phyloP scores from a whole-genome alignment of 352 stramenopile genomes.

The Globisporangium cederbergense region DNA sequence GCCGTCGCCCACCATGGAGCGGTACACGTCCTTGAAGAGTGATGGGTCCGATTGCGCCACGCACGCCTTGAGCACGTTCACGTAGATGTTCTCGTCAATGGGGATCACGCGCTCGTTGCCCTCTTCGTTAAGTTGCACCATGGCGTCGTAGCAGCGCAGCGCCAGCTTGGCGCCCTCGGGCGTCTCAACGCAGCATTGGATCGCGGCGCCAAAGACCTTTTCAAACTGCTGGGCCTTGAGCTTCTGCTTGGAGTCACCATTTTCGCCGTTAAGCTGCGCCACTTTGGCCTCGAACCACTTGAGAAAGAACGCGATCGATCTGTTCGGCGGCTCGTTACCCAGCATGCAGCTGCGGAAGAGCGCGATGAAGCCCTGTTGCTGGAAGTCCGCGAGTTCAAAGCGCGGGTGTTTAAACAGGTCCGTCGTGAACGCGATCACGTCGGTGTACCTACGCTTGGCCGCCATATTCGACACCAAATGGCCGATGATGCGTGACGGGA shows the following conservation, averaged over 20 bases:
- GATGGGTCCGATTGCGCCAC: conserved; percentile 28
- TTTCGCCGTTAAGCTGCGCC: background rate
- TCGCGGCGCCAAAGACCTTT: conserved; percentile 59
- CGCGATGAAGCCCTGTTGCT: conserved; percentile 63
- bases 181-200: conserved; percentile 53
- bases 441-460: conserved; percentile 21
- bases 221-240: conserved; percentile 32
- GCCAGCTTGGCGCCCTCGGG: conserved; percentile 36
- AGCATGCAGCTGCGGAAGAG: conserved; percentile 41
- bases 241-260: background rate
- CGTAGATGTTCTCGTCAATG: conserved; percentile 77
- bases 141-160: conserved; percentile 45
- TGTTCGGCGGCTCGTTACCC: conserved; percentile 5
- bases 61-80: conserved; percentile 70
- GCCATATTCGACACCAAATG: conserved; percentile 52
- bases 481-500: conserved; percentile 47
- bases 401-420: conserved; percentile 33
- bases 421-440: conserved; percentile 32
- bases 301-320: conserved; percentile 27
- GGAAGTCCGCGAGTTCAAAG: conserved; percentile 37
- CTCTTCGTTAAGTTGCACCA: conserved; percentile 11
- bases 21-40: conserved; percentile 55
- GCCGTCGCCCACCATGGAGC: conserved; percentile 42
- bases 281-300: conserved; percentile 28
- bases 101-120: conserved; percentile 12